A percentile compares a stretch with the other conserved stretches of the same genome.
Evolutionary conservation across 441 rosid genomes (phyloP).

Genomic region (Syzygium syzygioides): DNA sequence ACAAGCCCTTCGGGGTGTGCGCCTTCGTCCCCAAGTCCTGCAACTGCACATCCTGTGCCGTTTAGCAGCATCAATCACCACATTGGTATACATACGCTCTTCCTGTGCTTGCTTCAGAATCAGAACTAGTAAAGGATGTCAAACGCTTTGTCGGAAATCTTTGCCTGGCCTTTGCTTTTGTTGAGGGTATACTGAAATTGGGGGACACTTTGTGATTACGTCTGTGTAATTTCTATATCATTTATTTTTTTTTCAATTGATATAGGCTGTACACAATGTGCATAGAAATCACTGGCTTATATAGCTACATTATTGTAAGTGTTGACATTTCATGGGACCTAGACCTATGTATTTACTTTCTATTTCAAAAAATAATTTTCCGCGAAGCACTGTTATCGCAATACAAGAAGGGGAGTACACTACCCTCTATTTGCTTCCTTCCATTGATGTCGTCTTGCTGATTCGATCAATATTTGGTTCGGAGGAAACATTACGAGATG

Average conservation of each 20-base stretch:
- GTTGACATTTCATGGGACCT: not conserved
- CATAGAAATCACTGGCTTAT: not conserved
- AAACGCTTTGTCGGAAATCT: not conserved
- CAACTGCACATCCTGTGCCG: slow-evolving; percentile 49
- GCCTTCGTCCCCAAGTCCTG: slow-evolving; percentile 73
- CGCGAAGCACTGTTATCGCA: too few species aligned
- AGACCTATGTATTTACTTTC: not conserved
- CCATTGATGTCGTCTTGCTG: not conserved
- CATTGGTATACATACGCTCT: not conserved
- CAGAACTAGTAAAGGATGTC: not conserved
- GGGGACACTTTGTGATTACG: not conserved
- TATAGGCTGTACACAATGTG: not conserved
- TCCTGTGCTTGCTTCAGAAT: not conserved
- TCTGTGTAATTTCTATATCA: not conserved
- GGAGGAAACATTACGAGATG: not conserved
- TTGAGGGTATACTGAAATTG: not conserved
- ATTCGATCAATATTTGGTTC: too few species aligned
- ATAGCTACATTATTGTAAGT: not conserved
- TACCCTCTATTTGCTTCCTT: not conserved
- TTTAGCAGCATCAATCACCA: not conserved
- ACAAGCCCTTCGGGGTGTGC: slow-evolving; percentile 73
- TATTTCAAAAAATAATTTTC: not conserved
- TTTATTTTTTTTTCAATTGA: not conserved
- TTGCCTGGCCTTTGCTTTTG: not conserved
- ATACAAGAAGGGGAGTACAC: not conserved